phyloP scores from a whole-genome alignment of 1,139 yeast genomes.

The Pichia sp. region DNA sequence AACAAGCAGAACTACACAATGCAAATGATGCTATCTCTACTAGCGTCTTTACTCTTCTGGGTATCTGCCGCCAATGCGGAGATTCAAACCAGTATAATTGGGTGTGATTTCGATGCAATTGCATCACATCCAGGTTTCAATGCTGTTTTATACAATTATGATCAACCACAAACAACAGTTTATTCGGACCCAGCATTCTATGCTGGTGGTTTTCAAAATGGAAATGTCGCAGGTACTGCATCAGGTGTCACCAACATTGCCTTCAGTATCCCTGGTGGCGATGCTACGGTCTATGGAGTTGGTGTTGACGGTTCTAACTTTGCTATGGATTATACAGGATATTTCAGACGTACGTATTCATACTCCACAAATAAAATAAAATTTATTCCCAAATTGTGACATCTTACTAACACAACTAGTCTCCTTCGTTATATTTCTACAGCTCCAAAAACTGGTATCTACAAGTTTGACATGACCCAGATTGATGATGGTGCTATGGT shows the following conservation, averaged over 20 bases:
- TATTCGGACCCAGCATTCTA: constrained; percentile 5
- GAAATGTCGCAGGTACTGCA: constrained; percentile 1
- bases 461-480: constrained; percentile 15
- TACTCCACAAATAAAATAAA: neutral
- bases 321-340: constrained; percentile 11
- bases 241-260: constrained; percentile 1
- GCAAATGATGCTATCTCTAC: no score
- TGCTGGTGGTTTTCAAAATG: constrained; percentile 4
- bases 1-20: no score
- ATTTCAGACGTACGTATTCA: constrained; percentile 9
- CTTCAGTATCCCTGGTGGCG: constrained; percentile 6
- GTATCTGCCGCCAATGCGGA: neutral
- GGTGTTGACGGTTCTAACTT: constrained; percentile 4
- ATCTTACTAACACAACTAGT: neutral
- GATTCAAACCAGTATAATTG: constrained; percentile 3
- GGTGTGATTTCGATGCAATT: constrained; percentile 8
- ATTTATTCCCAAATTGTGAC: neutral
- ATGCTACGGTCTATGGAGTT: constrained; percentile 2
- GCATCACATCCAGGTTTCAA: constrained; percentile 5
- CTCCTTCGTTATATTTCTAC: neutral
- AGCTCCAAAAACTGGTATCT: constrained; percentile 22
- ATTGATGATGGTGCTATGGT: constrained; percentile 25
- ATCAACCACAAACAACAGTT: neutral
- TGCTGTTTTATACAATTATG: constrained; percentile 4
- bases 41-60: no score